Conservation (phyloP, 169 alveolate species). For the Cryptosporidium tyzzeri region DNA sequence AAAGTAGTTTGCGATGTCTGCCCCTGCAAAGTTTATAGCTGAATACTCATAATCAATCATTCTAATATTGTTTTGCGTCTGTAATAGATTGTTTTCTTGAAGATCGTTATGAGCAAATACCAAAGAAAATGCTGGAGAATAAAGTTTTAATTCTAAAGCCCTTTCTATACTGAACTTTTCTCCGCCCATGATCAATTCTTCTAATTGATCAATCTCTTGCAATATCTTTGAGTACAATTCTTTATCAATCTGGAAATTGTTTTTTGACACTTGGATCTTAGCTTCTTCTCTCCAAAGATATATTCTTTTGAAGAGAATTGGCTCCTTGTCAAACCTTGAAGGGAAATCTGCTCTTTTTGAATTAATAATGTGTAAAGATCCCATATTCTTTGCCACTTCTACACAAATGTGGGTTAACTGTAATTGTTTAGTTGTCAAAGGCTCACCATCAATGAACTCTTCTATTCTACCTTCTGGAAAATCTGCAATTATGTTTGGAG, state of each 20-base stretch:
- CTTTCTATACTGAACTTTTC: slow-evolving; percentile 16
- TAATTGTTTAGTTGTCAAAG: slow-evolving; percentile 78
- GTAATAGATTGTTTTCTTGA: slow-evolving; percentile 84
- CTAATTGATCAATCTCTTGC: slow-evolving; percentile 36
- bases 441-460: slow-evolving; percentile 85
- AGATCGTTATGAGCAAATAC: slow-evolving; percentile 85
- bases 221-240: slow-evolving; percentile 17
- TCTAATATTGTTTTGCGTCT: slow-evolving; percentile 78
- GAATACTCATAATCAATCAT: slow-evolving; percentile 85
- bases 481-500: slow-evolving; percentile 81
- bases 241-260: slow-evolving; percentile 42
- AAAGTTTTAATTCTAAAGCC: background rate
- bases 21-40: slow-evolving; percentile 82
- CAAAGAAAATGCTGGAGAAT: slow-evolving; percentile 78
- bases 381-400: slow-evolving; percentile 79
- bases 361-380: slow-evolving; percentile 46
- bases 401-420: slow-evolving; percentile 78
- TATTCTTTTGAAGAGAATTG: slow-evolving; percentile 59
- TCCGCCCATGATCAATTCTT: slow-evolving; percentile 36
- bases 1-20: slow-evolving; percentile 84
- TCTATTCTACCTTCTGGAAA: slow-evolving; percentile 85
- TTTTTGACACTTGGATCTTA: slow-evolving; percentile 19
- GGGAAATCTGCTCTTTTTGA: slow-evolving; percentile 73
- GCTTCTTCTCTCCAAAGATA: slow-evolving; percentile 73
- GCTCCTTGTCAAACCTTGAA: slow-evolving; percentile 51